phyloP scores from a whole-genome alignment of 1,139 yeast species.

The Groenewaldozyma auringiensis region DNA sequence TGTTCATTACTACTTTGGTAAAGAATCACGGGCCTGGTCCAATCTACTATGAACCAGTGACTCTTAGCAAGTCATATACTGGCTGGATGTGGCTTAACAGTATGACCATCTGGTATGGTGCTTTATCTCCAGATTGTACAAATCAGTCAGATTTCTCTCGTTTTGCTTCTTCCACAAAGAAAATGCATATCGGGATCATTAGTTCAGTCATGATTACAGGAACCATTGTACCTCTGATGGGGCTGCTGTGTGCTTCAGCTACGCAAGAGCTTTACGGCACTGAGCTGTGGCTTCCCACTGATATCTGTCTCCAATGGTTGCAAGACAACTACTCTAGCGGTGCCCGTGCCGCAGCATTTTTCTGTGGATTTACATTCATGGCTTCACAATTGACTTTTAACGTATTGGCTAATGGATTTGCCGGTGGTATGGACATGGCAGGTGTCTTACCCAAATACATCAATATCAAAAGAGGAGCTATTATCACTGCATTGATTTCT shows the following conservation, averaged over 20 bases:
- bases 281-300: slow-evolving; percentile 15
- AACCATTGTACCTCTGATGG: slow-evolving; percentile 34
- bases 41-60: slow-evolving; percentile 9
- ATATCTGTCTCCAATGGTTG: slow-evolving; percentile 16
- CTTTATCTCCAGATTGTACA: slow-evolving; percentile 25
- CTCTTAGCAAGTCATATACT: slow-evolving; percentile 9
- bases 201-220: slow-evolving; percentile 28
- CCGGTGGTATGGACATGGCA: slow-evolving; percentile 47
- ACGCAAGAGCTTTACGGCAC: slow-evolving; percentile 27
- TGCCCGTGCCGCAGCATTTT: slow-evolving; percentile 34
- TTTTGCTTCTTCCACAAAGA: slow-evolving; percentile 24
- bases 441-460: slow-evolving; percentile 43
- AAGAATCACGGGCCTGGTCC: slow-evolving; percentile 24
- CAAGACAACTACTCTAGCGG: slow-evolving; percentile 12
- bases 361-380: slow-evolving; percentile 39
- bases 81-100: slow-evolving; percentile 24
- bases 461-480: slow-evolving; percentile 45
- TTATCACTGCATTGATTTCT: slow-evolving; percentile 39
- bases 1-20: slow-evolving; percentile 20
- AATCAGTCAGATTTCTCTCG: slow-evolving; percentile 42
- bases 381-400: slow-evolving; percentile 43
- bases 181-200: slow-evolving; percentile 20
- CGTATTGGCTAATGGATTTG: slow-evolving; percentile 43
- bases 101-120: slow-evolving; percentile 20
- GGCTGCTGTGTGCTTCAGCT: slow-evolving; percentile 34